A percentile compares a stretch with the other conserved stretches of the same genome.
Evolutionary conservation across 352 stramenopile species (phyloP).

Genomic region (Phytophthora podocarpi): DNA sequence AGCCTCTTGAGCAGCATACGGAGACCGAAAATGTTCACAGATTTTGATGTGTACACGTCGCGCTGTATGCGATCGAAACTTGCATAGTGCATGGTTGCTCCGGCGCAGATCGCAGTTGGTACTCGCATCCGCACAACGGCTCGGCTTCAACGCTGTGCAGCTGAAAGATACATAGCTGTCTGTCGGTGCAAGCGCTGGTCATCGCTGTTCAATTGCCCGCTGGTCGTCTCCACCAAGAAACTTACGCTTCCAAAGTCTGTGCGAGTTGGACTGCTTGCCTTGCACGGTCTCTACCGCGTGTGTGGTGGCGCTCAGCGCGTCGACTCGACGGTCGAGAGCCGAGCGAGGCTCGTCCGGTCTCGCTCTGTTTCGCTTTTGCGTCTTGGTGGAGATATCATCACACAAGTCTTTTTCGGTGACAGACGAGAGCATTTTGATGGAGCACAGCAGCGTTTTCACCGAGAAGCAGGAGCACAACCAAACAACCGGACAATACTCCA

Average conservation of each 20-base stretch:
- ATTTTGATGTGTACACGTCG: neutral
- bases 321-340: too few species aligned
- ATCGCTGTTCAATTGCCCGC: constrained; percentile 12
- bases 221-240: constrained; percentile 44
- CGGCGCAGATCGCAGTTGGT: neutral
- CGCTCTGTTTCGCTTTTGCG: constrained; percentile 30
- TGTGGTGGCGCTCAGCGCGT: neutral
- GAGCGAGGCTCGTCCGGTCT: constrained; percentile 8
- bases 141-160: constrained; percentile 25
- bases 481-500: neutral
- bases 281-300: constrained; percentile 31
- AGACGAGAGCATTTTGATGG: too few species aligned
- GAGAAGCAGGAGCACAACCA: constrained; percentile 8
- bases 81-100: neutral
- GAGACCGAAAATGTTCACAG: constrained; percentile 19
- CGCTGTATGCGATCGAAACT: constrained; percentile 7
- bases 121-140: constrained; percentile 18
- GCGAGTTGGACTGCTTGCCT: constrained; percentile 13
- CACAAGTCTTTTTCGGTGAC: constrained; percentile 1
- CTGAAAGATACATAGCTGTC: constrained; percentile 18
- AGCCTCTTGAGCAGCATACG: constrained; percentile 3
- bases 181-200: constrained; percentile 9
- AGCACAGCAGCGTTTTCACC: constrained; percentile 7
- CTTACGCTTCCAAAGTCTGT: too few species aligned
- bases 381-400: constrained; percentile 35